phyloP scores from a whole-genome alignment of 2,329 filamentous ascomycete species.

The Cladorrhinum sp. region DNA sequence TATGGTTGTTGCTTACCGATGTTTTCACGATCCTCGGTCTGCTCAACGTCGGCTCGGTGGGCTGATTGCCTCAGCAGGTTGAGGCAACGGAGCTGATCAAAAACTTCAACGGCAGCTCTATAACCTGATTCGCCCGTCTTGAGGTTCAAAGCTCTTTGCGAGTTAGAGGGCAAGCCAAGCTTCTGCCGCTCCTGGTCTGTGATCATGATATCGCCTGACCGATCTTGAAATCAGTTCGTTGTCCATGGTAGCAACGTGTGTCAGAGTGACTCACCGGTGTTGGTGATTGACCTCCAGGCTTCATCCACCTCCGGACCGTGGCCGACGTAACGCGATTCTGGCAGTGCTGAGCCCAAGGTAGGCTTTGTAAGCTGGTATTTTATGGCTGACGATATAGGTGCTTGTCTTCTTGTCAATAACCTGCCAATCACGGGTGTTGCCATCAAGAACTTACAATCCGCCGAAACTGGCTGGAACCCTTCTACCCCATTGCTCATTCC shows the following conservation, averaged over 20 bases:
- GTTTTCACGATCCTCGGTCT: conserved; percentile 40
- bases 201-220: conserved; percentile 56
- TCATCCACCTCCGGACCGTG: conserved; percentile 54
- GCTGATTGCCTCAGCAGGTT: conserved; percentile 48
- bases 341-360: conserved; percentile 45
- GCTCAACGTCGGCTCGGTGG: conserved; percentile 48
- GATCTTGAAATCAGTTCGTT: not conserved
- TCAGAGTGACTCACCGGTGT: conserved; percentile 34
- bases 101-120: conserved; percentile 57
- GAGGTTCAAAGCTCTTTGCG: conserved; percentile 54
- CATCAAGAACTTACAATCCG: conserved; percentile 38
- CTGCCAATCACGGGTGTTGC: not conserved
- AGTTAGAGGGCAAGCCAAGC: conserved; percentile 50
- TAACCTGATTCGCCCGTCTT: conserved; percentile 56
- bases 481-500: conserved; percentile 18
- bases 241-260: not conserved
- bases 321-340: conserved; percentile 50
- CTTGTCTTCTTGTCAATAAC: conserved; percentile 30
- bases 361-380: conserved; percentile 50
- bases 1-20: conserved; percentile 31
- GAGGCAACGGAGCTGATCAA: conserved; percentile 54
- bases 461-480: conserved; percentile 6
- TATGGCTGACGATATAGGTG: conserved; percentile 45
- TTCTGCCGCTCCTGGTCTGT: conserved; percentile 50
- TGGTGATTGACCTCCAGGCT: conserved; percentile 55